These are phyloP conservation scores for Aspergillus caelatus DNA, from an alignment of 2,329 filamentous ascomycete genomes.

Conservation along the genomic window DNA sequence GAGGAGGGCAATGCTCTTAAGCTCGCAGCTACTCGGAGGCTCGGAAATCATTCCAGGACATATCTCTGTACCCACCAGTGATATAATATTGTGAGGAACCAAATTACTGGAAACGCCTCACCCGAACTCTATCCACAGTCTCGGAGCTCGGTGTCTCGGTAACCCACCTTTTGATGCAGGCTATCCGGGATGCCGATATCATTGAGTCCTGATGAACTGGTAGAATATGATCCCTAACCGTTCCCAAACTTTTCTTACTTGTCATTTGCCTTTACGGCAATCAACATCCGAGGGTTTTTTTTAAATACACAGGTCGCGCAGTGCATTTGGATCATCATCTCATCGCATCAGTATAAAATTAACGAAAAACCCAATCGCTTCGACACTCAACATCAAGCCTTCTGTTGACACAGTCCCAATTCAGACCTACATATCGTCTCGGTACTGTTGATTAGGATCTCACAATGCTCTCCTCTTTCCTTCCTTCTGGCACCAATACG, in stretches of 20 bases:
- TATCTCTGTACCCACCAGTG: background rate
- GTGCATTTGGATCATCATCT: too few relatives aligned
- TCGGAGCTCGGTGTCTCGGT: conserved; percentile 15
- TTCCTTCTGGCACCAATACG: conserved; percentile 23
- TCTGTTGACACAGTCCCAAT: background rate
- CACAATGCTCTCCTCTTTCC: conserved; percentile 10
- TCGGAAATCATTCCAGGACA: background rate
- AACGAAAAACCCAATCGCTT: background rate
- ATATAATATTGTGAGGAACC: background rate
- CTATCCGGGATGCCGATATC: background rate
- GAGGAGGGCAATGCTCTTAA: background rate
- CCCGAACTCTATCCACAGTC: background rate
- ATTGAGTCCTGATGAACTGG: too few relatives aligned
- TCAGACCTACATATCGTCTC: background rate
- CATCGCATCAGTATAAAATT: background rate
- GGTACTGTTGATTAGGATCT: background rate
- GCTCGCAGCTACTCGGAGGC: background rate
- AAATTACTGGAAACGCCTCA: background rate
- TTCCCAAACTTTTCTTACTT: background rate
- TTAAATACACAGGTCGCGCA: background rate
- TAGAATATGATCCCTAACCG: too few relatives aligned
- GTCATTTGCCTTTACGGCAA: background rate
- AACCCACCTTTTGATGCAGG: background rate
- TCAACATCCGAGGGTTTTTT: background rate
- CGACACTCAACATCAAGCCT: background rate